Conservation (phyloP, 805 yeast species). For the Kluyveromyces nonfermentans region DNA sequence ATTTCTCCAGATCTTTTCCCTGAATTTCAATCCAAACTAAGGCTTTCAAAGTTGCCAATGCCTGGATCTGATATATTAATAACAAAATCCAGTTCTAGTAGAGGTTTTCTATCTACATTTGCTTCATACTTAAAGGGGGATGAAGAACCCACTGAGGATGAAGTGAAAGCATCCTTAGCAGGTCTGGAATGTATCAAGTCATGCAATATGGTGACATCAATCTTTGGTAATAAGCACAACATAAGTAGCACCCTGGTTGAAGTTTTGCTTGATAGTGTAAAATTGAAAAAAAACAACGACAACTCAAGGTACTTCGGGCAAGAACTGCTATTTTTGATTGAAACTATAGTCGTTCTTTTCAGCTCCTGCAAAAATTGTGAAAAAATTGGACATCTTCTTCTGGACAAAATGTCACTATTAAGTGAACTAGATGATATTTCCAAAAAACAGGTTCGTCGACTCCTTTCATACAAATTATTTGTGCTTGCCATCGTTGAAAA, state of each 20-base stretch:
- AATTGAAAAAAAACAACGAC: constrained; percentile 24
- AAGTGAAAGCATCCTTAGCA: constrained; percentile 74
- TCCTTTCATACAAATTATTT: constrained; percentile 32
- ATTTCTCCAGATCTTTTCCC: constrained; percentile 55
- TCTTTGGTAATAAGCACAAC: constrained; percentile 38
- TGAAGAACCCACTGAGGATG: constrained; percentile 92
- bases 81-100: constrained; percentile 52
- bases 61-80: constrained; percentile 62
- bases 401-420: constrained; percentile 12
- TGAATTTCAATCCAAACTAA: constrained; percentile 51
- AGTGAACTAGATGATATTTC: constrained; percentile 13
- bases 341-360: constrained; percentile 28
- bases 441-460: constrained; percentile 24
- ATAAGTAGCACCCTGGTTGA: constrained; percentile 25
- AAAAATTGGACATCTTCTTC: constrained; percentile 15
- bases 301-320: constrained; percentile 36
- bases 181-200: constrained; percentile 77
- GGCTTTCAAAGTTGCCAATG: constrained; percentile 44
- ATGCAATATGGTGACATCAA: constrained; percentile 48
- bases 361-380: constrained; percentile 27
- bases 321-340: constrained; percentile 41
- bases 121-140: constrained; percentile 91
- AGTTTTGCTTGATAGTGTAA: constrained; percentile 29
- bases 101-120: constrained; percentile 82
- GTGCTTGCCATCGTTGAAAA: constrained; percentile 20